Evolutionary conservation across 2,329 filamentous ascomycete genomes (phyloP).

Genomic region (Cladosporium cucumerinum): DNA sequence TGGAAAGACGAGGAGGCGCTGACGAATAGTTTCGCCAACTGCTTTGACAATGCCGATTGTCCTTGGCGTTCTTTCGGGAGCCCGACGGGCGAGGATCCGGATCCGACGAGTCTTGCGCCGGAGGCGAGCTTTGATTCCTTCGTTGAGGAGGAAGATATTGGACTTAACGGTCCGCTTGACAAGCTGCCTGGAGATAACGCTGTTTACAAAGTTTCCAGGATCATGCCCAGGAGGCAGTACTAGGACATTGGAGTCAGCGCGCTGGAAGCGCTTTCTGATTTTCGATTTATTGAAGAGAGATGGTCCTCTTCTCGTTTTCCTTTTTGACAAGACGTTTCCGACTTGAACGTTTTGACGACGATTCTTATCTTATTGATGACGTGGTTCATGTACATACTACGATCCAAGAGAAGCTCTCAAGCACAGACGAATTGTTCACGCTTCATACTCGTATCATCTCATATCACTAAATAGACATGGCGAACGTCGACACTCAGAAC

Average conservation of each 20-base stretch:
- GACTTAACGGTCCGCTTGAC: slow-evolving; percentile 41
- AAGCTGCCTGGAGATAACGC: slow-evolving; percentile 55
- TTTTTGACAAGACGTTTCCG: background rate
- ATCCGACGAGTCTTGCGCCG: slow-evolving; percentile 12
- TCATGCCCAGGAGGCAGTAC: background rate
- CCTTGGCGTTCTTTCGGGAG: slow-evolving; percentile 49
- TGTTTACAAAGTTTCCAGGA: slow-evolving; percentile 31
- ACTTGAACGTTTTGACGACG: background rate
- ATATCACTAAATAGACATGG: background rate
- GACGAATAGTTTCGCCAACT: slow-evolving; percentile 54
- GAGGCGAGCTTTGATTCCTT: background rate
- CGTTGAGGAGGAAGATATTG: slow-evolving; percentile 30
- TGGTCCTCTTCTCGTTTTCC: background rate
- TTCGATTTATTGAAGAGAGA: background rate
- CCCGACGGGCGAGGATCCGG: slow-evolving; percentile 12
- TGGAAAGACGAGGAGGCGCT: slow-evolving; percentile 56
- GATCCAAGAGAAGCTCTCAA: background rate
- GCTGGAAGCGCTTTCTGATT: background rate
- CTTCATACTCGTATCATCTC: background rate
- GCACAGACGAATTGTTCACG: background rate
- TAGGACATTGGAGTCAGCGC: background rate
- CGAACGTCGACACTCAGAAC: background rate
- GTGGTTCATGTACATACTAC: background rate
- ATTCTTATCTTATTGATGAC: background rate
- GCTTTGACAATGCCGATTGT: slow-evolving; percentile 61